phyloP scores from a whole-genome alignment of 2,329 filamentous ascomycete genomes.

The Aspergillus flavus region DNA sequence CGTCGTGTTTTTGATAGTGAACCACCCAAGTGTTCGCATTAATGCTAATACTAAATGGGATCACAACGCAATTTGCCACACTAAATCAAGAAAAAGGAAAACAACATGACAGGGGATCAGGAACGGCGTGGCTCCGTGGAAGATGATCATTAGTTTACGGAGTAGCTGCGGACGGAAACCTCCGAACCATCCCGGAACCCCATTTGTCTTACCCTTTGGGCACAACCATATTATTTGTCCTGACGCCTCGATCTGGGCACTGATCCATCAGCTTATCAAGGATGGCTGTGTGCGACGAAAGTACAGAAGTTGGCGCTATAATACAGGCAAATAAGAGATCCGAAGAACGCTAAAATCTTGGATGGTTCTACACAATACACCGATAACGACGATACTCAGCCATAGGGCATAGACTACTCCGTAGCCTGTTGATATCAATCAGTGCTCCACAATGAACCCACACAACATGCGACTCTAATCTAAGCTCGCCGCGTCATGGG shows the following conservation, averaged over 20 bases:
- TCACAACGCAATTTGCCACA: neutral
- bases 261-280: too few species aligned
- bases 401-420: neutral
- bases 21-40: neutral
- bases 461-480: neutral
- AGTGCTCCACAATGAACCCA: slow-evolving; percentile 1
- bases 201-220: neutral
- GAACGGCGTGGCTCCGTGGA: neutral
- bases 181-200: neutral
- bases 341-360: too few species aligned
- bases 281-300: neutral
- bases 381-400: neutral
- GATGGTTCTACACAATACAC: too few species aligned
- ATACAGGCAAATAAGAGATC: neutral
- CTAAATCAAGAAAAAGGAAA: neutral
- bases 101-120: slow-evolving; percentile 2
- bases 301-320: neutral
- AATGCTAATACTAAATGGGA: neutral
- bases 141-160: neutral
- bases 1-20: neutral
- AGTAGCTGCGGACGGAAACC: neutral
- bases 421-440: neutral
- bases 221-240: neutral
- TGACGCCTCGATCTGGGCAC: neutral
- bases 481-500: neutral